Evolutionary conservation across 2,329 filamentous ascomycete species (phyloP).

Genomic region (Ophiostoma australiae): DNA sequence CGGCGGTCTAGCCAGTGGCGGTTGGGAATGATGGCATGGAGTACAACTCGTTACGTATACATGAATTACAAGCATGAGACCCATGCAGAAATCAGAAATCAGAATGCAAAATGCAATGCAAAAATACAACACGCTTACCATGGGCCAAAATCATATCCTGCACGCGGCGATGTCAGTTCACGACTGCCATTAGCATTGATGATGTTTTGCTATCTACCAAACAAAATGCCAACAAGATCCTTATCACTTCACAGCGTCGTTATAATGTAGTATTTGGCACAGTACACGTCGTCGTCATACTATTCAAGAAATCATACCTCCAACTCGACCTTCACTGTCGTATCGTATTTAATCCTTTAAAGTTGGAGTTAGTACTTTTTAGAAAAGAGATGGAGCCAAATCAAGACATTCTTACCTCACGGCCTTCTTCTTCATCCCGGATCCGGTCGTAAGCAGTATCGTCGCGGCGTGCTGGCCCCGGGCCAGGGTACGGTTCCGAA

Average conservation of each 20-base stretch:
- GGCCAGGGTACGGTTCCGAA: slow-evolving; percentile 53
- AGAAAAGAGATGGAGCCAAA: neutral
- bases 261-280: no score
- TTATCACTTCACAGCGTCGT: no score
- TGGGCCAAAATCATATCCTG: neutral
- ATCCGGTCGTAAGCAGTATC: slow-evolving; percentile 39
- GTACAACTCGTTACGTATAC: neutral
- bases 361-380: neutral
- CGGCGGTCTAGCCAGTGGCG: neutral
- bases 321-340: no score
- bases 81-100: neutral
- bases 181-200: neutral
- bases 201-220: no score
- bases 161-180: neutral
- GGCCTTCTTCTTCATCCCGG: slow-evolving; percentile 51
- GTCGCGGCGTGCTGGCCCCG: slow-evolving; percentile 30
- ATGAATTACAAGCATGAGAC: neutral
- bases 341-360: neutral
- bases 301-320: no score
- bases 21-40: neutral
- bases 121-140: neutral
- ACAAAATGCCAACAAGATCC: no score
- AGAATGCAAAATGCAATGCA: neutral
- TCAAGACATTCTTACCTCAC: slow-evolving; percentile 34
- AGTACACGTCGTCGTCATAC: no score